Conservation (phyloP, 192 early-diverging fungal genomes). For the Oehlia diaphana region DNA sequence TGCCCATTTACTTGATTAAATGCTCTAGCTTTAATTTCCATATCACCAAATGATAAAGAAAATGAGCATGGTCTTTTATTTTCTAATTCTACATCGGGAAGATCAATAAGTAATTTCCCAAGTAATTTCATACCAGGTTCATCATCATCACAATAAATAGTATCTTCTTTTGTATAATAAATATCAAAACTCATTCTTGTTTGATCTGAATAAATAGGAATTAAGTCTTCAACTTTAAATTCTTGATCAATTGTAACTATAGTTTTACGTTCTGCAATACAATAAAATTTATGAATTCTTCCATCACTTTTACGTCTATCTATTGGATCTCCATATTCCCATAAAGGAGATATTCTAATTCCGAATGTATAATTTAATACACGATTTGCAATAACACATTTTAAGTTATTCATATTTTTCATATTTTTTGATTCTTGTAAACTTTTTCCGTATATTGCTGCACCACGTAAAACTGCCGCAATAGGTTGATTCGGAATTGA, state of each 20-base stretch:
- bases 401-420: neutral
- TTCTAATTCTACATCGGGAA: neutral
- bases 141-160: slow-evolving; percentile 5
- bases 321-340: neutral
- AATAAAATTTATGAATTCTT: neutral
- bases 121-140: slow-evolving; percentile 1
- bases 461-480: slow-evolving; percentile 52
- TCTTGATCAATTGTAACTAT: neutral
- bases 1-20: neutral
- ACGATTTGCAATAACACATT: neutral
- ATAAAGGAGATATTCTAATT: neutral
- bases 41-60: neutral
- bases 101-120: neutral
- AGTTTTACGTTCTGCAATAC: neutral
- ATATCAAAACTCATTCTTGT: neutral
- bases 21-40: neutral
- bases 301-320: neutral
- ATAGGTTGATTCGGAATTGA: slow-evolving; percentile 51
- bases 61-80: neutral
- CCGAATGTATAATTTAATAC: neutral
- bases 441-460: slow-evolving; percentile 45
- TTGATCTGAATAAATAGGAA: neutral
- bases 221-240: neutral
- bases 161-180: neutral
- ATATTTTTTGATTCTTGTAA: neutral